These are phyloP conservation scores for Lotus japonicus DNA, from an alignment of 306 rosid species.

Conservation along the genomic window DNA sequence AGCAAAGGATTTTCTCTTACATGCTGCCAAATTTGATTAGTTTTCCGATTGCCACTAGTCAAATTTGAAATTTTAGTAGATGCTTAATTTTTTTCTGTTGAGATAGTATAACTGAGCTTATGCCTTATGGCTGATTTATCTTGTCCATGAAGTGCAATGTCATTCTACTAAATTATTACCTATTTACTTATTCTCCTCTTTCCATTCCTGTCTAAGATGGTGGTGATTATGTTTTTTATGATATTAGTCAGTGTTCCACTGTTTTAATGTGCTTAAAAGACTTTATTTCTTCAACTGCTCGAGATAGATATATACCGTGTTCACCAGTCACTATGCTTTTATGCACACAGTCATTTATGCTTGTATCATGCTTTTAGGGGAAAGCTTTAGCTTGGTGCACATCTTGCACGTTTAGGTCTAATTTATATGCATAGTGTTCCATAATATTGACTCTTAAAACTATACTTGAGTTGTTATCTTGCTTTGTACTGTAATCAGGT, in stretches of 20 bases:
- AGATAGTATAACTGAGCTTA: background rate
- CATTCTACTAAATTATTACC: background rate
- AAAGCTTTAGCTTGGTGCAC: background rate
- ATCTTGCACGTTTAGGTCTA: background rate
- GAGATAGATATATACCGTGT: background rate
- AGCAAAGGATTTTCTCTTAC: background rate
- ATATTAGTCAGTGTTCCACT: background rate
- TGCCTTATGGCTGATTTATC: background rate
- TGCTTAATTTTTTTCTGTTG: constrained; percentile 2
- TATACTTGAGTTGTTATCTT: background rate
- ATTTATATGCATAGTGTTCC: background rate
- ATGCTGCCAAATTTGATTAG: background rate
- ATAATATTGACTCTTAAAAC: background rate
- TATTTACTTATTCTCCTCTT: background rate
- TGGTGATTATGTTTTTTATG: background rate
- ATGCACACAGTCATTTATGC: background rate
- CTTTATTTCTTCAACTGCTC: background rate
- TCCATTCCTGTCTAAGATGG: background rate
- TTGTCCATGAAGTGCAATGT: background rate
- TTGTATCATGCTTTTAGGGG: background rate
- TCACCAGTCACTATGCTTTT: background rate
- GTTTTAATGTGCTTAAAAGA: background rate
- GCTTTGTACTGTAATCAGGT: constrained; percentile 33
- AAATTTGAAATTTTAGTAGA: background rate
- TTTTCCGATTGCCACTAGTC: background rate